A percentile compares a stretch with the other conserved stretches of the same genome.
These are phyloP conservation scores for Phyllostachys edulis DNA, from an alignment of 176 grass and related monocot genomes.

Conservation along the genomic window DNA sequence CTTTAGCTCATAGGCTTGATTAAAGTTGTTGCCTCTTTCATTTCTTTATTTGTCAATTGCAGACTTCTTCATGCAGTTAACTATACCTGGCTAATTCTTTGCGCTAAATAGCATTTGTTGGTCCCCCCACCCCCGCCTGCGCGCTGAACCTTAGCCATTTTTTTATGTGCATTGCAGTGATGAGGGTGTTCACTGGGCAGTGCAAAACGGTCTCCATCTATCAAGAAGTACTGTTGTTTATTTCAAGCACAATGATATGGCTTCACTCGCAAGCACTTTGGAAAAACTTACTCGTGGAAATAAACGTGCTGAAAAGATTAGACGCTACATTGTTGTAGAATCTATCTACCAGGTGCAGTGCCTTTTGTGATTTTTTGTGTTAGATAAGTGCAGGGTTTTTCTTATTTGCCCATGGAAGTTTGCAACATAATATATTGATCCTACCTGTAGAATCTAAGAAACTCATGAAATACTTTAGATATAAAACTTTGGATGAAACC, in stretches of 20 bases:
- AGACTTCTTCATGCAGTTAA: neutral
- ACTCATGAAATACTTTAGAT: constrained; percentile 15
- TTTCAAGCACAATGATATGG: constrained; percentile 99
- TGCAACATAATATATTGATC: constrained; percentile 18
- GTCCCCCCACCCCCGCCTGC: too few relatives aligned
- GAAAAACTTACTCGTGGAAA: constrained; percentile 80
- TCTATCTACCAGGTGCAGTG: constrained; percentile 84
- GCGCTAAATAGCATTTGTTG: neutral
- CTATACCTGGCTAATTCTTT: constrained; percentile 16
- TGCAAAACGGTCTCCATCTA: constrained; percentile 88
- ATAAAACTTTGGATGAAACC: constrained; percentile 18
- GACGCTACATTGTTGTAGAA: constrained; percentile 98
- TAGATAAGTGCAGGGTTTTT: constrained; percentile 5
- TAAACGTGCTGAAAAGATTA: constrained; percentile 73
- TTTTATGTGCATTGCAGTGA: constrained; percentile 59
- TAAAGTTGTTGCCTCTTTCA: constrained; percentile 1
- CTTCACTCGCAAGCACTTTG: constrained; percentile 73
- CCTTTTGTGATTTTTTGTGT: constrained; percentile 9
- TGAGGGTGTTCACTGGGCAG: constrained; percentile 93
- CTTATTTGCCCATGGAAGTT: constrained; percentile 19
- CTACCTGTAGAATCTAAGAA: constrained; percentile 3
- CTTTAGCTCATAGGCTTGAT: neutral
- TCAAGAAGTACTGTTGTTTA: constrained; percentile 93
- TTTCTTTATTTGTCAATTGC: neutral
- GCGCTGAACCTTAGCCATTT: neutral